Conservation (phyloP, 257 asterid genomes). For the Salvia hispanica region DNA sequence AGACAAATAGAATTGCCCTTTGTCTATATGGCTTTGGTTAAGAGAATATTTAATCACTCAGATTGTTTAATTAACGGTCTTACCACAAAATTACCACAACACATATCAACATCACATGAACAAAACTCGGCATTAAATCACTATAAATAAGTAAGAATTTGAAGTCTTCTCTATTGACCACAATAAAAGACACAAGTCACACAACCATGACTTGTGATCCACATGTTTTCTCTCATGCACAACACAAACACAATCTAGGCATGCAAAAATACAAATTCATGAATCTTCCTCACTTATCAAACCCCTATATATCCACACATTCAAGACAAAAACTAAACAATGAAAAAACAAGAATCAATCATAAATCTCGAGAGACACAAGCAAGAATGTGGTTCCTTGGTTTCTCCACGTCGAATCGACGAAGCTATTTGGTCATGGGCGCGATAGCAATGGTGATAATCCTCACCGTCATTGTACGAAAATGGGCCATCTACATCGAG, state of each 20-base stretch:
- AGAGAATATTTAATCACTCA: neutral
- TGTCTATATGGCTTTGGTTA: neutral
- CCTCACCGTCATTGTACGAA: slow-evolving; percentile 48
- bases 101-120: slow-evolving; percentile 28
- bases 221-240: slow-evolving; percentile 31
- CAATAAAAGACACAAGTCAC: slow-evolving; percentile 45
- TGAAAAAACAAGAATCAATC: slow-evolving; percentile 9
- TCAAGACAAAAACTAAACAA: slow-evolving; percentile 34
- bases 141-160: neutral
- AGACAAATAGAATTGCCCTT: neutral
- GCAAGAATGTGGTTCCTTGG: slow-evolving; percentile 61
- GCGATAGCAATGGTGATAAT: slow-evolving; percentile 53
- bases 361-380: slow-evolving; percentile 24
- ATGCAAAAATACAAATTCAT: slow-evolving; percentile 36
- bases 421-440: slow-evolving; percentile 54
- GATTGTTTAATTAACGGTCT: neutral
- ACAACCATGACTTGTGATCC: slow-evolving; percentile 38
- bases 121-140: slow-evolving; percentile 32
- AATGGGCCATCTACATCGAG: slow-evolving; percentile 38
- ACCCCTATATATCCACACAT: neutral
- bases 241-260: slow-evolving; percentile 26
- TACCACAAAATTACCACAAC: neutral
- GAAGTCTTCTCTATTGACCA: slow-evolving; percentile 25
- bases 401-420: slow-evolving; percentile 53
- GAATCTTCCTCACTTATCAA: slow-evolving; percentile 45